Evolutionary conservation across 2,329 filamentous ascomycete species (phyloP).

Genomic region (Aureobasidium sp.): DNA sequence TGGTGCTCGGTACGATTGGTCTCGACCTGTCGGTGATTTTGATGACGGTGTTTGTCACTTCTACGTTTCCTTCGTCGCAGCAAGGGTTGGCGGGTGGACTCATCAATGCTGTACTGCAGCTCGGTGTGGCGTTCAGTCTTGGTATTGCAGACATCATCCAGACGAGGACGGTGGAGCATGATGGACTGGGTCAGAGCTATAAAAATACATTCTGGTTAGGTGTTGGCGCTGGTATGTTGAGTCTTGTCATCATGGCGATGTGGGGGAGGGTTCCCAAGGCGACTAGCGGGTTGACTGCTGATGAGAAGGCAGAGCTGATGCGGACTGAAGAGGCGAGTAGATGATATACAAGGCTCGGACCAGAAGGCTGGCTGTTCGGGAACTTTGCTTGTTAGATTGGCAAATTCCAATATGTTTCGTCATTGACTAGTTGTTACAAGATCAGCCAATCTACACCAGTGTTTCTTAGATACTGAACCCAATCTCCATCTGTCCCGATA

Average conservation of each 20-base stretch:
- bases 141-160: conserved; percentile 72
- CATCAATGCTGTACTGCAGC: conserved; percentile 74
- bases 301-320: too few species aligned
- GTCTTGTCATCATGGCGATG: conserved; percentile 19
- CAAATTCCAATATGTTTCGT: too few species aligned
- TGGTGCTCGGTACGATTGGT: conserved; percentile 75
- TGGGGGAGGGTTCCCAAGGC: conserved; percentile 47
- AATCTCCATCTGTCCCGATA: background rate
- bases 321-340: too few species aligned
- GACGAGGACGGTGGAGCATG: conserved; percentile 48
- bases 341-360: too few species aligned
- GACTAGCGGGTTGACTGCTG: conserved; percentile 62
- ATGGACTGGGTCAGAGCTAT: conserved; percentile 20
- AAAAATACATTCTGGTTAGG: conserved; percentile 25
- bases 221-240: conserved; percentile 20
- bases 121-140: conserved; percentile 77
- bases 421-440: too few species aligned
- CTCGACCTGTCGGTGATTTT: conserved; percentile 82
- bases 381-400: too few species aligned
- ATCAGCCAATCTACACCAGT: background rate
- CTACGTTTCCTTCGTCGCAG: conserved; percentile 68
- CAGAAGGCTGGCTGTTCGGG: too few species aligned
- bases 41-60: conserved; percentile 79
- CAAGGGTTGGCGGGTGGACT: conserved; percentile 79
- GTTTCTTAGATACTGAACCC: background rate